Conservation (phyloP, 495 filamentous ascomycete genomes). For the Penicillium diatomitis region DNA sequence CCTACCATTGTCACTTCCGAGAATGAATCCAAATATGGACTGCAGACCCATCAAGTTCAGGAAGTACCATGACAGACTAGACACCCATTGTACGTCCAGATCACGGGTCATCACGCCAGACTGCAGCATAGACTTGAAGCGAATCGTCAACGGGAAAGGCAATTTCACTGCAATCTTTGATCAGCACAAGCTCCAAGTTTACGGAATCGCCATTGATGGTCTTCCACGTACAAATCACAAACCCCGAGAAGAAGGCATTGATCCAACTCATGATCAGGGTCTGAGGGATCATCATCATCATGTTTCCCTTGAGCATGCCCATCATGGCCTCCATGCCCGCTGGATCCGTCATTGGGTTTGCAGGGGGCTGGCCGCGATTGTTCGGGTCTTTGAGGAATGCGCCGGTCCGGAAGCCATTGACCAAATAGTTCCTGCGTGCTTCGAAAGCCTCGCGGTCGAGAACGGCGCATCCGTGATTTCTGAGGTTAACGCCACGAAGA, state of each 20-base stretch:
- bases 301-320: constrained; percentile 99
- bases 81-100: constrained; percentile 96
- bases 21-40: constrained; percentile 93
- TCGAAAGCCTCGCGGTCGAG: constrained; percentile 64
- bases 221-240: constrained; percentile 74
- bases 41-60: constrained; percentile 92
- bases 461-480: constrained; percentile 66
- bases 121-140: constrained; percentile 99
- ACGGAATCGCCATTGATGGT: neutral
- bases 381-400: constrained; percentile 84
- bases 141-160: constrained; percentile 94
- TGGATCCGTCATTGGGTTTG: constrained; percentile 96
- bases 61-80: constrained; percentile 97
- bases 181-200: constrained; percentile 9
- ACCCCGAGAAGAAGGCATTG: constrained; percentile 96
- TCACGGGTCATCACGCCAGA: constrained; percentile 91
- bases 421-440: constrained; percentile 67
- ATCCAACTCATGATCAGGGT: constrained; percentile 99
- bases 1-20: constrained; percentile 91
- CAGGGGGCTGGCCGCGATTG: constrained; percentile 71
- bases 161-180: constrained; percentile 63
- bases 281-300: constrained; percentile 99
- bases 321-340: constrained; percentile 99
- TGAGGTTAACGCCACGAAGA: constrained; percentile 74
- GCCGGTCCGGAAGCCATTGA: constrained; percentile 71